A percentile compares a stretch with the other conserved stretches of the same genome.
Conservation (phyloP, 2,329 filamentous ascomycete genomes). For the Bretziella fagacearum region DNA sequence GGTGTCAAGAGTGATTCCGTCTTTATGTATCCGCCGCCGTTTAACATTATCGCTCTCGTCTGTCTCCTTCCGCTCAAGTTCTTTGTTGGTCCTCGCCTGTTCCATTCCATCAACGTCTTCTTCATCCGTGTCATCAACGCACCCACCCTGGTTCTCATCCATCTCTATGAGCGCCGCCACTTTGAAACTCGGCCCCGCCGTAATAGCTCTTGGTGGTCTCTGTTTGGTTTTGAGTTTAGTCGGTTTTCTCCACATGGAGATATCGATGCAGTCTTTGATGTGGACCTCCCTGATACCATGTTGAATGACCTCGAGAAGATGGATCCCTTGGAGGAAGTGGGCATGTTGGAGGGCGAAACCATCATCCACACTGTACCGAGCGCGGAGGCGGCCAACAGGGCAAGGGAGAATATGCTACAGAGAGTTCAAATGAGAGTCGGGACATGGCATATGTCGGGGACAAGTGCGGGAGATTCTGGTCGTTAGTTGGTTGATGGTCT, state of each 20-base stretch:
- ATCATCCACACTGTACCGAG: constrained; percentile 18
- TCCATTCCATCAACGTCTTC: constrained; percentile 55
- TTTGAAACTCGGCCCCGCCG: constrained; percentile 20
- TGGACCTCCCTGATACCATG: constrained; percentile 33
- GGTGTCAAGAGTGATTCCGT: constrained; percentile 57
- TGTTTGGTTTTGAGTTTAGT: constrained; percentile 29
- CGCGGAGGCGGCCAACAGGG: background rate
- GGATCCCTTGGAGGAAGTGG: constrained; percentile 22
- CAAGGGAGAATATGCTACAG: background rate
- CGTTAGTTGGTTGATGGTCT: background rate
- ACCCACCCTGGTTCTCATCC: constrained; percentile 43
- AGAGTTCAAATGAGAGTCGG: constrained; percentile 3
- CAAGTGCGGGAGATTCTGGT: background rate
- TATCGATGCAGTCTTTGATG: constrained; percentile 42
- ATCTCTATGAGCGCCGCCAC: constrained; percentile 41
- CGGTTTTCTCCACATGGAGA: constrained; percentile 40
- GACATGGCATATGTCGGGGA: constrained; percentile 4
- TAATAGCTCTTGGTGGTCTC: constrained; percentile 9
- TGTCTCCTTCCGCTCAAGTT: constrained; percentile 50
- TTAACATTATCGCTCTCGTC: constrained; percentile 49
- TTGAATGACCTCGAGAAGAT: constrained; percentile 22
- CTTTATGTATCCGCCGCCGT: constrained; percentile 52
- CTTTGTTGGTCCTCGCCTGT: constrained; percentile 42
- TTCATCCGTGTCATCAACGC: constrained; percentile 46
- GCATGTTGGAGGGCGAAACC: constrained; percentile 21